Evolutionary conservation across 2,329 filamentous ascomycete genomes (phyloP), one percentile per base, ranked within the genome.

Genomic region (Chaetomiaceae sp.): DNA sequence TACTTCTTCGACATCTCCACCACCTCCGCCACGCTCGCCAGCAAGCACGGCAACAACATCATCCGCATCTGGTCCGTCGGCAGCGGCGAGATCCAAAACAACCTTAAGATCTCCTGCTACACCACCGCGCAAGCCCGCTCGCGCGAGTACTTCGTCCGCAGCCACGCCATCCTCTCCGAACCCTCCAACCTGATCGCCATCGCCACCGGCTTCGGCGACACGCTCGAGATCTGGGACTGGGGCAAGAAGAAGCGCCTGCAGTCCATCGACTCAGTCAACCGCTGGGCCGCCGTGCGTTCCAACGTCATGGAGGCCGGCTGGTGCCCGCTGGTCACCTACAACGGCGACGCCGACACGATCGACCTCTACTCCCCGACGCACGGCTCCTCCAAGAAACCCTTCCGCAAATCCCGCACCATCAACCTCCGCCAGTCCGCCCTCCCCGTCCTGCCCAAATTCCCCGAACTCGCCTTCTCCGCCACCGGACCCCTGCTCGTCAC

Each of bases 91-190:
- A 47, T 61, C 5, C 55, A 56, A 20, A 60, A 52, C 43, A 51
- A 54, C 30, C 58, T 70, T 58, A 70, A 69, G 33, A 60, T 69
- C 27, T 61, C 62, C 1, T 65, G 64, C 9, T 68, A 69, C 48
- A 67, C 66, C 1, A 65, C 65, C 12, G 63, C 65, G 1, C 64
- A 63, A 38, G 55, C 61, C 2, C 64, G 67, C 0, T 67, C 64
- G 4, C 64, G 67, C 44, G 67, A 70, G 30, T 69, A 68, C 49
- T 61, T 70, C 43, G 65, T 70, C n/a, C 66, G 67, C 47, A 68
- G 66, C 45, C 67, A 69, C 48, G 61, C 65, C 27, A 66, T 70
- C 47, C 58, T 70, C 11, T 69, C 67, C 2, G 67, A 69, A 51
- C 51, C 65, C 1, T 59, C 59, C n/a, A 65, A 56, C 37, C 53